phyloP scores from a whole-genome alignment of 2,329 filamentous ascomycete genomes.

The Coleophoma eucalyptorum region DNA sequence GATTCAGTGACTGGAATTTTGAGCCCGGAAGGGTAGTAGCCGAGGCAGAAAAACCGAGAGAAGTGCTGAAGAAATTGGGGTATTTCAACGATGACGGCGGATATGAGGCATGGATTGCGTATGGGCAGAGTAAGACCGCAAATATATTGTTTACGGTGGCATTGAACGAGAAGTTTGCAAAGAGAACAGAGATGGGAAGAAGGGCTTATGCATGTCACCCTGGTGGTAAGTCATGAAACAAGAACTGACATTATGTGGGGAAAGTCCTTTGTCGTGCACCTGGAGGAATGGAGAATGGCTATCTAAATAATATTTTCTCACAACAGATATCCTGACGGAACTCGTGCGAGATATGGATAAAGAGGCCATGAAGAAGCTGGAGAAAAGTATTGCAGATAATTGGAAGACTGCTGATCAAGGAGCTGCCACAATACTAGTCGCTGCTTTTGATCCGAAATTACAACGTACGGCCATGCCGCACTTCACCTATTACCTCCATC shows the following conservation, averaged over 20 bases:
- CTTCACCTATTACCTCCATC: neutral
- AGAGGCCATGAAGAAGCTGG: conserved; percentile 6
- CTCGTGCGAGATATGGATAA: conserved; percentile 9
- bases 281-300: no score
- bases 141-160: conserved; percentile 28
- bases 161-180: conserved; percentile 8
- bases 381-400: conserved; percentile 4
- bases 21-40: conserved; percentile 15
- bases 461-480: neutral
- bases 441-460: conserved; percentile 14
- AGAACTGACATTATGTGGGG: no score
- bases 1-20: conserved; percentile 15
- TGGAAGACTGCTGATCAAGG: conserved; percentile 16
- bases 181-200: neutral
- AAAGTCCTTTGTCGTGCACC: no score
- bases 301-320: neutral
- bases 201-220: conserved; percentile 13
- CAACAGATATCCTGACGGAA: conserved; percentile 12
- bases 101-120: conserved; percentile 24
- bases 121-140: conserved; percentile 41
- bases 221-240: conserved; percentile 10
- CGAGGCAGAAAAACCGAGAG: conserved; percentile 7
- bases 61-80: conserved; percentile 4
- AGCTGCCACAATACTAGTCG: conserved; percentile 12
- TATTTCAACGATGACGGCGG: conserved; percentile 8